phyloP scores from a whole-genome alignment of 2,329 filamentous ascomycete genomes.

The Botrytis squamosa region DNA sequence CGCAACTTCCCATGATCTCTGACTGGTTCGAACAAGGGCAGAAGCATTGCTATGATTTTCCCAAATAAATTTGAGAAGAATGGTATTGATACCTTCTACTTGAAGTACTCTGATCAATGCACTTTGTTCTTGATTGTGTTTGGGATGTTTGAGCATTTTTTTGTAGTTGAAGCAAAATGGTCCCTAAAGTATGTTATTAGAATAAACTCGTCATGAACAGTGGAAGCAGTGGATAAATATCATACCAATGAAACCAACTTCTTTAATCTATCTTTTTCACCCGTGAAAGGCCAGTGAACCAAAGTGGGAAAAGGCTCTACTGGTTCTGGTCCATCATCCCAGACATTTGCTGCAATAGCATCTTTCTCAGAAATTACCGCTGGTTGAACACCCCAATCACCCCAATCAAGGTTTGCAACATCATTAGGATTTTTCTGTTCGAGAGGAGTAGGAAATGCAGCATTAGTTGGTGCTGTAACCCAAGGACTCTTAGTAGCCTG shows the following conservation, averaged over 20 bases:
- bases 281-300: constrained; percentile 2
- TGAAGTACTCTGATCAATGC: constrained; percentile 5
- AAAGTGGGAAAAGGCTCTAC: neutral
- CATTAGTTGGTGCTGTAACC: neutral
- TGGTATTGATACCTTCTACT: neutral
- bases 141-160: constrained; percentile 4
- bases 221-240: neutral
- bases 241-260: constrained; percentile 15
- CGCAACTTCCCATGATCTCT: constrained; percentile 13
- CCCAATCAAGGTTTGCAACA: neutral
- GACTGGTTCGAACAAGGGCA: neutral
- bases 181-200: neutral
- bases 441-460: neutral
- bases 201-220: neutral
- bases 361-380: neutral
- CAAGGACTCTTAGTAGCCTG: neutral
- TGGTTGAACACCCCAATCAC: neutral
- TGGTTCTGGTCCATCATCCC: neutral
- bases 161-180: neutral
- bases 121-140: constrained; percentile 8
- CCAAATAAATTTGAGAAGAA: constrained; percentile 12
- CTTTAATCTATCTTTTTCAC: neutral
- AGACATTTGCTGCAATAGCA: neutral
- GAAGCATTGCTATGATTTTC: constrained; percentile 4
- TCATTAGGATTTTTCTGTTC: neutral